Conservation (phyloP, 1,284 basidiomycete genomes). For the Serendipita sp. region DNA sequence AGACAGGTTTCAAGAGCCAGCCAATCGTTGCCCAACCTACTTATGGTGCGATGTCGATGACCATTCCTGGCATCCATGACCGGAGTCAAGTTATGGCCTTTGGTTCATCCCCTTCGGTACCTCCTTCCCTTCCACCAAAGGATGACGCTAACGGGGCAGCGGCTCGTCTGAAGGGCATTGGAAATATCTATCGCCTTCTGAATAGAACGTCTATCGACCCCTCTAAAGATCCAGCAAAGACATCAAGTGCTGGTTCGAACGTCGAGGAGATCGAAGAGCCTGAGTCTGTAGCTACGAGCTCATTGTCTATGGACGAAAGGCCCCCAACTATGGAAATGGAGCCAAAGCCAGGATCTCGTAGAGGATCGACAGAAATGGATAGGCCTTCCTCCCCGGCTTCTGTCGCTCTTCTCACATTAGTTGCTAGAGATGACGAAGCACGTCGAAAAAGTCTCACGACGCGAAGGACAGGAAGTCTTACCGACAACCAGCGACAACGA, state of each 20-base stretch:
- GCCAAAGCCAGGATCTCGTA: not conserved
- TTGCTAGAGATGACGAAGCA: not conserved
- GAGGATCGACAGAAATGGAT: not conserved
- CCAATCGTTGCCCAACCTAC: conserved; percentile 56
- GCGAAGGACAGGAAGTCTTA: not conserved
- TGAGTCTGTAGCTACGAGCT: not conserved
- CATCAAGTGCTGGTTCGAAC: not conserved
- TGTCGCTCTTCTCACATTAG: not conserved
- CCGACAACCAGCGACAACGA: not conserved
- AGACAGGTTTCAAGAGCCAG: conserved; percentile 14
- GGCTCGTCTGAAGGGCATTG: not conserved
- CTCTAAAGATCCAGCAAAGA: not conserved
- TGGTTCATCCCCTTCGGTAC: conserved; percentile 46
- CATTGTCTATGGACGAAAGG: not conserved
- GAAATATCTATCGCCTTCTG: conserved; percentile 3
- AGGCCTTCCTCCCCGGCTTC: not conserved
- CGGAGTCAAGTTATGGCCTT: conserved; percentile 67
- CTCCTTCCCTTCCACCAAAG: conserved; percentile 23
- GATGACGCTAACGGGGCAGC: conserved; percentile 8
- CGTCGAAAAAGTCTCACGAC: not conserved
- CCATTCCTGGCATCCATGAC: conserved; percentile 65
- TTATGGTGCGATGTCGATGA: conserved; percentile 52
- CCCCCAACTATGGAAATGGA: not conserved
- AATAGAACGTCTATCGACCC: not conserved
- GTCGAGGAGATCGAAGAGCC: not conserved